phyloP scores from a whole-genome alignment of 345 rosid genomes.

The Eucalyptus globulus region DNA sequence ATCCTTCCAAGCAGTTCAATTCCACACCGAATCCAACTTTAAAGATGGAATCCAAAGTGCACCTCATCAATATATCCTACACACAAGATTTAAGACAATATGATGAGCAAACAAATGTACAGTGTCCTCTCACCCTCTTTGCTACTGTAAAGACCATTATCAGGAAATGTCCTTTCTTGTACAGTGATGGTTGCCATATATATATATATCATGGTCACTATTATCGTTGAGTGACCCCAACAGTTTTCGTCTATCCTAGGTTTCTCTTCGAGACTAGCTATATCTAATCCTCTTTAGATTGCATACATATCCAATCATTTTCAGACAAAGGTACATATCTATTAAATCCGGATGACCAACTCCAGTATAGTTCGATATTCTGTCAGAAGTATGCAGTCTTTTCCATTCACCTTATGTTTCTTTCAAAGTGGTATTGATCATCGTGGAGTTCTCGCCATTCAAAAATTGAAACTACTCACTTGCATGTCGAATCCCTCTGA shows the following conservation, averaged over 20 bases:
- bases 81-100: background rate
- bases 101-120: background rate
- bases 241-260: background rate
- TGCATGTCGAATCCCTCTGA: slow-evolving; percentile 47
- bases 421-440: background rate
- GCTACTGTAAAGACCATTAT: background rate
- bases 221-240: background rate
- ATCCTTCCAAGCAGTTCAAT: slow-evolving; percentile 42
- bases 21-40: slow-evolving; percentile 84
- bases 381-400: background rate
- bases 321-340: background rate
- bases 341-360: background rate
- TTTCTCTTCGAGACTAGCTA: background rate
- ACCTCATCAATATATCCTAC: slow-evolving; percentile 63
- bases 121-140: too few species aligned
- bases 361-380: background rate
- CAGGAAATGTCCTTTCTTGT: background rate
- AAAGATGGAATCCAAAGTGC: slow-evolving; percentile 56
- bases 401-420: background rate
- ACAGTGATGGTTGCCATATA: background rate
- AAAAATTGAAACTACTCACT: slow-evolving; percentile 9
- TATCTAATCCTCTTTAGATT: background rate
- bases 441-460: background rate
- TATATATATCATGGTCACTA: background rate
- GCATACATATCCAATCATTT: background rate